A percentile compares a stretch with the other conserved stretches of the same genome.
Evolutionary conservation across 805 yeast genomes (phyloP).

Genomic region (Starmerella ratchasimensis): DNA sequence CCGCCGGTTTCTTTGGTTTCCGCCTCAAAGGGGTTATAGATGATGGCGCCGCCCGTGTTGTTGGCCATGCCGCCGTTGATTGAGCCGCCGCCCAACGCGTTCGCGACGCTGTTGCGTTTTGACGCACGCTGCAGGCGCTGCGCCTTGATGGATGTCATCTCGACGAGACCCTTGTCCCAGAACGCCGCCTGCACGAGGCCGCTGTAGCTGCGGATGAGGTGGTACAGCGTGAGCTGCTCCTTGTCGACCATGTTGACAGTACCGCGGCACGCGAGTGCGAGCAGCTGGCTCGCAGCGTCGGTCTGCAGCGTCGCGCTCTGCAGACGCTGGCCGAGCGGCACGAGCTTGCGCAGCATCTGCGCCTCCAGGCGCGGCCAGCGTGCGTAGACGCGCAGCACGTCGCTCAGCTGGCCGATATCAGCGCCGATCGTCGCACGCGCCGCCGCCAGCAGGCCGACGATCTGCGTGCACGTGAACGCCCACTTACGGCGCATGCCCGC

Average conservation of each 20-base stretch:
- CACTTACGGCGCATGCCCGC: conserved; percentile 53
- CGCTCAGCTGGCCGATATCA: conserved; percentile 14
- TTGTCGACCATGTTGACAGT: conserved; percentile 4
- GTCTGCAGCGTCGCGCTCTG: conserved; percentile 13
- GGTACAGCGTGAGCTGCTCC: conserved; percentile 17
- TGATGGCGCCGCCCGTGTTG: conserved; percentile 8
- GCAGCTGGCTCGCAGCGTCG: conserved; percentile 13
- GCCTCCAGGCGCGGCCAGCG: conserved; percentile 17
- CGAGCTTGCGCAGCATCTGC: conserved; percentile 14
- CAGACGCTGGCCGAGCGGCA: conserved; percentile 18
- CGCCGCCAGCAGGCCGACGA: conserved; percentile 31
- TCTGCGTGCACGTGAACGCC: conserved; percentile 52
- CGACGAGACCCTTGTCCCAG: conserved; percentile 61
- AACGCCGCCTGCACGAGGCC: conserved; percentile 31
- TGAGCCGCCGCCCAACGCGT: neutral
- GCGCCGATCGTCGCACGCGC: conserved; percentile 13
- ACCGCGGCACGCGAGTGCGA: conserved; percentile 9
- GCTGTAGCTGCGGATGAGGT: conserved; percentile 13
- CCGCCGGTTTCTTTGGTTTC: conserved; percentile 17
- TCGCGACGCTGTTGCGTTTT: neutral
- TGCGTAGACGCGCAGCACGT: conserved; percentile 12
- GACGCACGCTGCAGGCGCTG: conserved; percentile 10
- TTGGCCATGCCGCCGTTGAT: neutral
- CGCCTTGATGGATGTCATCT: conserved; percentile 30
- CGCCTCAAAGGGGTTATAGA: conserved; percentile 40